Base-by-base conservation (phyloP, 495 filamentous ascomycete genomes). In the Jackrogersella minutella region DNA sequence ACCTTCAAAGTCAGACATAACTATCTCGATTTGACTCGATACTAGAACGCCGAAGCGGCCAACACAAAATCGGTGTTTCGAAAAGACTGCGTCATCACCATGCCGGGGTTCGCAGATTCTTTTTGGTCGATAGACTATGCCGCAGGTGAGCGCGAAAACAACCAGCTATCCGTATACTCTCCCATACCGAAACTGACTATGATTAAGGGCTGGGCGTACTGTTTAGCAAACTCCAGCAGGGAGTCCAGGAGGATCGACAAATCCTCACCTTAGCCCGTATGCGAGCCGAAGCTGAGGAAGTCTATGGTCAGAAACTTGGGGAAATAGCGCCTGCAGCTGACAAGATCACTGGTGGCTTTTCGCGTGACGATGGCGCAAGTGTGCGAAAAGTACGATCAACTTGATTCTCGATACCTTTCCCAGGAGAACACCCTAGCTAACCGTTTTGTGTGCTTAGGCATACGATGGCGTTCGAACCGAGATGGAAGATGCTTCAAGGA, bases 51-150 rank as follows among this genome's bases (percentile, higher is more conserved):
- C 50, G 17, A 61, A 26, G 24, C 34, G 17, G 16, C 51, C 31
- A 53, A 31, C 10, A 52, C 54, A 39, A n/a, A 49, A 36, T 34
- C 24, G 43, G 37, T 51, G 21, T 46, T 52, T 41, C 44, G 37
- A 55, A 7, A 40, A 28, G 22, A 64, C 65, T 66, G 61, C 64
- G 67, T 71, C 67, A 67, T 74, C 59, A 66, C 73, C 62, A 94
- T 94, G 92, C 89, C 90, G 65, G 86, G 90, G 37, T 97, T 97
- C 78, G 87, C 92, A 63, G 92, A 94, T 80, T 96, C 93, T 5
- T 97, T 97, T 79, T 97, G 93, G 93, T 93, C 93, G 59, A 86
- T 86, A 68, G 93, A 97, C 81, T 97, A 97, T 79, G 91, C 93
- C 67, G 90, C 90, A 78, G 93, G 88, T 90, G 77, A 77, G 85